Percentiles rank a stretch among this genome's conserved stretches.
Conservation (phyloP, 2,329 filamentous ascomycete species). For the Fusarium sp. region DNA sequence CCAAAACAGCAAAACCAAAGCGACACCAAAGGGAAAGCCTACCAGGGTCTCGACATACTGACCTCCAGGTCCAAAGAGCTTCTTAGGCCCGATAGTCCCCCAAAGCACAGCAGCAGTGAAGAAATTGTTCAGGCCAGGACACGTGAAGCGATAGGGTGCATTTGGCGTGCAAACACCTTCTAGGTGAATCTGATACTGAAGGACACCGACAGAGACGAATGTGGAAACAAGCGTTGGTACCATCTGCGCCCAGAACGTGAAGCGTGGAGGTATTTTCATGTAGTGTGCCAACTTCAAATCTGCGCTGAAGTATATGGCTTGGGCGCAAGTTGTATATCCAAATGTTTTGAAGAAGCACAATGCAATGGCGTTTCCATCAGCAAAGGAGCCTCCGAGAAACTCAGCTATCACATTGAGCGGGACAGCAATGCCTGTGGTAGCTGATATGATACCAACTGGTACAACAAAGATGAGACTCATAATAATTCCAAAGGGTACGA, state of each 20-base stretch:
- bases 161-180: conserved; percentile 50
- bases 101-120: conserved; percentile 53
- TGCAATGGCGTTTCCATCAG: conserved; percentile 55
- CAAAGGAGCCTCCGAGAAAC: conserved; percentile 56
- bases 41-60: conserved; percentile 50
- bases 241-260: conserved; percentile 50
- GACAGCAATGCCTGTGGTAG: conserved; percentile 55
- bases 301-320: conserved; percentile 49
- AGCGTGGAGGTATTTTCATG: conserved; percentile 55
- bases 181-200: conserved; percentile 52
- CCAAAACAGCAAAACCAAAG: conserved; percentile 50
- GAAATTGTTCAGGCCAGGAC: conserved; percentile 52
- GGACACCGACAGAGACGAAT: conserved; percentile 46
- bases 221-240: conserved; percentile 49
- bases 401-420: conserved; percentile 59
- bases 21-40: conserved; percentile 53
- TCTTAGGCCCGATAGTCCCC: conserved; percentile 52
- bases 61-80: conserved; percentile 49
- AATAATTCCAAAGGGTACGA: conserved; percentile 55
- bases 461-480: conserved; percentile 55
- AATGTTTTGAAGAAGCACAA: conserved; percentile 60
- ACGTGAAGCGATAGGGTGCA: conserved; percentile 50
- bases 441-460: conserved; percentile 55
- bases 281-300: conserved; percentile 54
- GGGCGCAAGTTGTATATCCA: conserved; percentile 48